A percentile compares a stretch with the other conserved stretches of the same genome.
Conservation (phyloP, 164 flowering plant genomes). For the Annona squamosa region DNA sequence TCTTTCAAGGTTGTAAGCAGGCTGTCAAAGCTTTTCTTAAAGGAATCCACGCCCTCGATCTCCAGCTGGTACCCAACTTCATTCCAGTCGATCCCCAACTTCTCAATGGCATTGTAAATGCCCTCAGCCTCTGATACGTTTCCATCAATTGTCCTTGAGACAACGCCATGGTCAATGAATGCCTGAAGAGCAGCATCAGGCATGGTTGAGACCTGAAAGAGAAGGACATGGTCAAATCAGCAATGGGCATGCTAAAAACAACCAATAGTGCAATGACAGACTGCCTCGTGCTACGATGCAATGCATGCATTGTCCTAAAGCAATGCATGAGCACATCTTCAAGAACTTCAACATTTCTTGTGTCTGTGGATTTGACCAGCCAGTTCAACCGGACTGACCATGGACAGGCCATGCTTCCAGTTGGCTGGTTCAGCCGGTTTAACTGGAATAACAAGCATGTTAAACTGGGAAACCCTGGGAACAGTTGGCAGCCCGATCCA, state of each 20-base stretch:
- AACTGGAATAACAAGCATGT: too few relatives aligned
- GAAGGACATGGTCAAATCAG: neutral
- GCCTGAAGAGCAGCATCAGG: constrained; percentile 97
- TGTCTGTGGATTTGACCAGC: too few relatives aligned
- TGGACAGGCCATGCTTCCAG: too few relatives aligned
- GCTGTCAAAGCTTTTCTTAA: constrained; percentile 94
- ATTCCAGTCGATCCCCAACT: constrained; percentile 85
- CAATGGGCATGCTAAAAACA: neutral
- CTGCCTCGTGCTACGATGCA: too few relatives aligned
- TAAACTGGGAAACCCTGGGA: too few relatives aligned
- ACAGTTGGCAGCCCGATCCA: too few relatives aligned
- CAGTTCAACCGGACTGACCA: too few relatives aligned
- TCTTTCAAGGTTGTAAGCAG: constrained; percentile 76
- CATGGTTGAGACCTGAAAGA: constrained; percentile 88
- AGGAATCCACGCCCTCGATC: constrained; percentile 84
- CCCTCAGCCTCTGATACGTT: constrained; percentile 90
- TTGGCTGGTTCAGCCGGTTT: too few relatives aligned
- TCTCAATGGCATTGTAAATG: constrained; percentile 83
- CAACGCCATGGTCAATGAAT: constrained; percentile 79
- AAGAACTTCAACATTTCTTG: too few relatives aligned
- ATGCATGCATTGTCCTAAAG: too few relatives aligned
- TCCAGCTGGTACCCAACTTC: constrained; percentile 81
- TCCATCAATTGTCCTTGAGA: constrained; percentile 79
- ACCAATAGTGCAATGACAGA: neutral
- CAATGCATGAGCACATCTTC: too few relatives aligned